These are phyloP conservation scores for Hypoxylon lienhwacheense DNA, from an alignment of 495 filamentous ascomycete species.

Conservation along the genomic window DNA sequence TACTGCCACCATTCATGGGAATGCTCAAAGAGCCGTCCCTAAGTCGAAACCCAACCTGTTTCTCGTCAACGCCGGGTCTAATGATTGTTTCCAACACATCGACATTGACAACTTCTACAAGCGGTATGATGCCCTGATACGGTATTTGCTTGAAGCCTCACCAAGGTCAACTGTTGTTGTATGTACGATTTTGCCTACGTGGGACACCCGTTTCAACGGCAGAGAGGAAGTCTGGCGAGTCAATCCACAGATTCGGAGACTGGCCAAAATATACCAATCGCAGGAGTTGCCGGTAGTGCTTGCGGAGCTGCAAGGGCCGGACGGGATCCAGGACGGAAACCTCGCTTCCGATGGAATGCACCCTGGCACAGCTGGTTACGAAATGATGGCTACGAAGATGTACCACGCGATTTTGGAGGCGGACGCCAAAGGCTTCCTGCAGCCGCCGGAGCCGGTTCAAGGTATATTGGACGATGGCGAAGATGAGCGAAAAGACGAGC, in stretches of 20 bases:
- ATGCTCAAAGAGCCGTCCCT: conserved; percentile 37
- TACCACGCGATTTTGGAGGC: conserved; percentile 39
- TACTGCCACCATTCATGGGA: conserved; percentile 38
- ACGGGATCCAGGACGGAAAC: conserved; percentile 37
- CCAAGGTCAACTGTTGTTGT: conserved; percentile 41
- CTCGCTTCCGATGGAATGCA: conserved; percentile 43
- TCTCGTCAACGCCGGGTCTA: conserved; percentile 44
- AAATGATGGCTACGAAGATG: conserved; percentile 44
- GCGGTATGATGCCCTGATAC: conserved; percentile 39
- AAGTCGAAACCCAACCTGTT: conserved; percentile 39
- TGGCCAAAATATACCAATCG: conserved; percentile 39
- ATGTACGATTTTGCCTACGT: conserved; percentile 40
- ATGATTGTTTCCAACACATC: conserved; percentile 43
- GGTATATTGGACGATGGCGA: conserved; percentile 39
- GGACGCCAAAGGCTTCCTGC: conserved; percentile 36
- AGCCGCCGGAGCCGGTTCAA: conserved; percentile 31
- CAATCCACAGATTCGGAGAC: conserved; percentile 40
- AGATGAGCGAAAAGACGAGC: conserved; percentile 36
- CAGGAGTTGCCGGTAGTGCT: conserved; percentile 38
- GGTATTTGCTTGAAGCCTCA: conserved; percentile 37
- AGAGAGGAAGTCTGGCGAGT: conserved; percentile 38
- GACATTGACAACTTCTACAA: conserved; percentile 41
- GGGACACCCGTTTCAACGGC: conserved; percentile 39
- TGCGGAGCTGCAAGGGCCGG: conserved; percentile 39
- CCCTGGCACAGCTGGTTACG: conserved; percentile 39